A percentile compares a stretch with the other conserved stretches of the same genome.
Evolutionary conservation across 768 basidiomycete genomes (phyloP).

Genomic region (Fomitopsis pulvina): DNA sequence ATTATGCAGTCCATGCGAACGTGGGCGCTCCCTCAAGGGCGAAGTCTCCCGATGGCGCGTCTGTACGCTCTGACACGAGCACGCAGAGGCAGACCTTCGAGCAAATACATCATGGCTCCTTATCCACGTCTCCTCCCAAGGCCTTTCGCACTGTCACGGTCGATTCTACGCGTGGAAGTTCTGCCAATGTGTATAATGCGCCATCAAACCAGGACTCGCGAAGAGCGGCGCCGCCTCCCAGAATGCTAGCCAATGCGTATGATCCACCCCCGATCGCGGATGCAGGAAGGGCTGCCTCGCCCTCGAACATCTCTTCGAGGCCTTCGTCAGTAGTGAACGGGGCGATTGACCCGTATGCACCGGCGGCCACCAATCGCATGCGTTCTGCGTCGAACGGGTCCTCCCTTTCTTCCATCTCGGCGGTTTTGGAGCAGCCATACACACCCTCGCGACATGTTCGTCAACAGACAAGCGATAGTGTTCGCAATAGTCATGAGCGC

Average conservation of each 20-base stretch:
- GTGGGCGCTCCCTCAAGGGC: slow-evolving; percentile 6
- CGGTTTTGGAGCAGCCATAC: slow-evolving; percentile 26
- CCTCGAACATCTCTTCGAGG: background rate
- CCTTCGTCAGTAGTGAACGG: background rate
- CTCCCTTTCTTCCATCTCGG: slow-evolving; percentile 27
- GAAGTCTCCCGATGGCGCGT: slow-evolving; percentile 13
- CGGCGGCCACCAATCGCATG: slow-evolving; percentile 2
- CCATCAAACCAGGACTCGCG: slow-evolving; percentile 1
- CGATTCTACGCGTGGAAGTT: slow-evolving; percentile 2
- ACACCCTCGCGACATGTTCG: slow-evolving; percentile 26
- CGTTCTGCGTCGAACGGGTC: slow-evolving; percentile 44
- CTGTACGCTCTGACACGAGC: slow-evolving; percentile 9
- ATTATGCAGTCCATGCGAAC: background rate
- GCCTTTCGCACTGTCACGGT: slow-evolving; percentile 3
- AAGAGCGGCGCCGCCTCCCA: background rate
- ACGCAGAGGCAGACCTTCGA: slow-evolving; percentile 2
- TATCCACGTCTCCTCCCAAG: background rate
- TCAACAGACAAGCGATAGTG: slow-evolving; percentile 11
- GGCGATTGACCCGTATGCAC: slow-evolving; percentile 10
- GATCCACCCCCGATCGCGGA: background rate
- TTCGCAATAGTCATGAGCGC: background rate
- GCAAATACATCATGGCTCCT: background rate
- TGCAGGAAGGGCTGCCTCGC: background rate
- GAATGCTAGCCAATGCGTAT: background rate
- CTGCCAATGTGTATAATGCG: slow-evolving; percentile 9